phyloP scores from a whole-genome alignment of 2,329 filamentous ascomycete species.

The Didymella exigua region DNA sequence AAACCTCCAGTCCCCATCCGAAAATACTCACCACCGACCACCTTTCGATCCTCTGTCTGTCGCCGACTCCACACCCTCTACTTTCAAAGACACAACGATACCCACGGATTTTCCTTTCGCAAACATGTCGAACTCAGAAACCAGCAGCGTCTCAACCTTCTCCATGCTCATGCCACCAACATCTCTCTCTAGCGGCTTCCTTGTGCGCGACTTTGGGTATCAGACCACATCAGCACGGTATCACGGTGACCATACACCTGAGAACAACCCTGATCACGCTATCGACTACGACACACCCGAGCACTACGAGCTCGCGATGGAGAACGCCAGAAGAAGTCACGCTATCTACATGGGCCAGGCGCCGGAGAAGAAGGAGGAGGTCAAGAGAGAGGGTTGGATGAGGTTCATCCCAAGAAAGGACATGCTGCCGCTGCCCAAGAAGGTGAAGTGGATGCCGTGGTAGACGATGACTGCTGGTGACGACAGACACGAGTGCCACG shows the following conservation, averaged over 20 bases:
- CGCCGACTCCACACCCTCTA: not conserved
- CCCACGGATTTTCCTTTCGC: not conserved
- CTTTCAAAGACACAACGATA: not conserved
- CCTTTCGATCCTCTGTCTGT: not conserved
- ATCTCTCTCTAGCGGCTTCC: constrained; percentile 8
- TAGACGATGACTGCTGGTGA: not conserved
- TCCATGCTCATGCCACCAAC: constrained; percentile 13
- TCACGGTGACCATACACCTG: constrained; percentile 33
- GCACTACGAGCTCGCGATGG: constrained; percentile 27
- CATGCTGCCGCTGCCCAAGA: constrained; percentile 13
- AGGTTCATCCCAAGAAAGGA: constrained; percentile 24
- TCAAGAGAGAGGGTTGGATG: constrained; percentile 27
- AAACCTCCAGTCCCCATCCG: not conserved
- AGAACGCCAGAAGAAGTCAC: constrained; percentile 33
- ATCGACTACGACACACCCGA: constrained; percentile 31
- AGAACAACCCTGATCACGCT: constrained; percentile 34
- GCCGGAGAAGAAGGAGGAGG: constrained; percentile 23
- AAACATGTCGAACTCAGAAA: constrained; percentile 10
- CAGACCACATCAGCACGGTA: constrained; percentile 30
- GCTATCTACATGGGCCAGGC: constrained; percentile 29
- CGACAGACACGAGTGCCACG: not conserved
- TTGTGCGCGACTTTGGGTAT: constrained; percentile 35
- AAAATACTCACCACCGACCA: not conserved
- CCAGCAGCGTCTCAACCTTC: constrained; percentile 12
- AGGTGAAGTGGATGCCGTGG: constrained; percentile 16